Evolutionary conservation across 2,329 filamentous ascomycete genomes (phyloP), one percentile per base, ranked within the genome.

Genomic region (Scytalidium sp.): DNA sequence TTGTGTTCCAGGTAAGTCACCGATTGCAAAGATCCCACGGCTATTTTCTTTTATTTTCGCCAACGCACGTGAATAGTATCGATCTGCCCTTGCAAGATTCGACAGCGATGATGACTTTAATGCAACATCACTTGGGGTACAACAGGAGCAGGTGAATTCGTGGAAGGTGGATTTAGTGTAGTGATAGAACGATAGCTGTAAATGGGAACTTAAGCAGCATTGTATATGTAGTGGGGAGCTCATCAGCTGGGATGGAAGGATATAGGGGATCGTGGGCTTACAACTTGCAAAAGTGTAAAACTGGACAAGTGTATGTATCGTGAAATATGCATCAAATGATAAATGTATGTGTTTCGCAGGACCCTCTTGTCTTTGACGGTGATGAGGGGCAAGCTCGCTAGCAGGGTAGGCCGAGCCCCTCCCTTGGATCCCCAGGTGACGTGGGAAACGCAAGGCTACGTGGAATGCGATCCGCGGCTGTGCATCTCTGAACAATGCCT

Each of bases 1-100:
- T 97, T 72, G 80, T 80, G 20, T 90, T 97, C 67, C 91, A 93
- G 77, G 87, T 90, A 69, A 49, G 61, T 49, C 19, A 4, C 13
- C 7, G 25, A 13, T 7, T 27, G 25, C 25, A 27, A 27, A 10
- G 3, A 10, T 48, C 17, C 2, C 15, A 9, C 32, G 22, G n/a
- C 10, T 4, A 8, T 43, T 11, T n/a, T 20, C 22, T 23, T 27
- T 45, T 19, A n/a, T 9, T 36, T 20, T 36, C 5, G 42, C 52
- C 60, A 52, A 58, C 29, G 40, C 19, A 6, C 22, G 13, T 25
- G 27, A 4, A 9, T 45, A 64, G 61, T 64, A 58, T 43, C 56
- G 51, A 43, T 50, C 51, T 41, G 60, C 60, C 13, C 48, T 61
- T 27, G 50, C 53, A 32, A 52, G 47, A 41, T 27, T 55, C 13